A percentile compares a stretch with the other conserved stretches of the same genome.
Evolutionary conservation across 352 stramenopile species (phyloP).

Genomic region (Globisporangium acanthophoron): DNA sequence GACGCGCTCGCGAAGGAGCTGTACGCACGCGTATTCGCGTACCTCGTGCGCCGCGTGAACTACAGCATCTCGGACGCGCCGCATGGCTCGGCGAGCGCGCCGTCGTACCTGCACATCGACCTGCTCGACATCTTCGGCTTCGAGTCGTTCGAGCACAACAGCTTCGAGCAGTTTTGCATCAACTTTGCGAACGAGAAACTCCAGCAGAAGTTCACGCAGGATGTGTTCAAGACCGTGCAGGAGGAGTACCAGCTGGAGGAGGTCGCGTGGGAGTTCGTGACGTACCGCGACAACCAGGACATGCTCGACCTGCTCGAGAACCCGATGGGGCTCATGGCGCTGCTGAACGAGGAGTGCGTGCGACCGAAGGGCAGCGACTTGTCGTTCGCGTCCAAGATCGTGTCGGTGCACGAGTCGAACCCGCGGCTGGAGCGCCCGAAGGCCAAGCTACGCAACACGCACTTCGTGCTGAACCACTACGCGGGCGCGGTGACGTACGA

Average conservation of each 20-base stretch:
- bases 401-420: slow-evolving; percentile 76
- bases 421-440: slow-evolving; percentile 56
- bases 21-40: slow-evolving; percentile 94
- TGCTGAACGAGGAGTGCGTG: slow-evolving; percentile 91
- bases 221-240: slow-evolving; percentile 86
- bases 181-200: slow-evolving; percentile 96
- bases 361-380: slow-evolving; percentile 81
- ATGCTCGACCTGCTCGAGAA: slow-evolving; percentile 89
- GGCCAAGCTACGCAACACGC: slow-evolving; percentile 58
- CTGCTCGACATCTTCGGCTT: slow-evolving; percentile 98
- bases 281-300: slow-evolving; percentile 88
- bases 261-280: slow-evolving; percentile 75
- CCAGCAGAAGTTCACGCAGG: slow-evolving; percentile 88
- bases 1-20: slow-evolving; percentile 95
- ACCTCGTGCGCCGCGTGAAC: slow-evolving; percentile 89
- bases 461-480: slow-evolving; percentile 85
- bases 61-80: slow-evolving; percentile 67
- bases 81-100: slow-evolving; percentile 15
- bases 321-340: slow-evolving; percentile 84
- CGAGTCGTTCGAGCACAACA: slow-evolving; percentile 92
- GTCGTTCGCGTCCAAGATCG: slow-evolving; percentile 87
- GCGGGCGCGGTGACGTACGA: slow-evolving; percentile 79
- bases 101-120: slow-evolving; percentile 85
- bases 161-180: slow-evolving; percentile 96
- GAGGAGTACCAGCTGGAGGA: slow-evolving; percentile 75